These are phyloP conservation scores for Edaphochlamys debaryana DNA, from an alignment of 139 green algal genomes.

Conservation along the genomic window DNA sequence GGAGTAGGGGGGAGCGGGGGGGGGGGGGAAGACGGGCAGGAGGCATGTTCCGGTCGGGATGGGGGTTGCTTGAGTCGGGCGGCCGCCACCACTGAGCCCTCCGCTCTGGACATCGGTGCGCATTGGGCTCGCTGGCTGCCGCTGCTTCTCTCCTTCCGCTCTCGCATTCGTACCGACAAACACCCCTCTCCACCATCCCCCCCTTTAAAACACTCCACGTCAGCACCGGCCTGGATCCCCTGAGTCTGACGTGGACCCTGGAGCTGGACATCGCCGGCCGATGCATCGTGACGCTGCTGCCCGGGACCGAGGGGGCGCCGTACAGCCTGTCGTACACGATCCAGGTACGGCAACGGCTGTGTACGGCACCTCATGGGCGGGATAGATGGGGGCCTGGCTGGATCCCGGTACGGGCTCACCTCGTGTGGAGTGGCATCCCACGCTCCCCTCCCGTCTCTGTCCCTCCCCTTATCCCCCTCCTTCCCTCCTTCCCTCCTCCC, in stretches of 20 bases:
- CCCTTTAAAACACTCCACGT: not conserved
- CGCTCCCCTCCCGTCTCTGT: too few relatives aligned
- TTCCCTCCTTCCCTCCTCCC: not conserved
- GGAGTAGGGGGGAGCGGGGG: not conserved
- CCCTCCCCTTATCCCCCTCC: not conserved
- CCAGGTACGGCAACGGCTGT: not conserved
- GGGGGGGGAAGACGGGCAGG: too few relatives aligned
- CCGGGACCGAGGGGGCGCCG: not conserved
- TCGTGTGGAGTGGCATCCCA: not conserved
- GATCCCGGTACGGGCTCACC: not conserved
- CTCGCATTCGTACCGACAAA: not conserved
- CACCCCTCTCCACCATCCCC: not conserved
- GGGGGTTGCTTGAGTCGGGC: not conserved
- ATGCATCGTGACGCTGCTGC: conserved; percentile 1
- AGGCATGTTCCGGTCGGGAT: too few relatives aligned
- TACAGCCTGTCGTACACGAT: conserved; percentile 21
- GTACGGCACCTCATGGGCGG: not conserved
- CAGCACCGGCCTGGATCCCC: not conserved
- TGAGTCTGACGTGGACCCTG: conserved; percentile 16
- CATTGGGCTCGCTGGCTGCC: too few relatives aligned
- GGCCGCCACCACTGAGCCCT: not conserved
- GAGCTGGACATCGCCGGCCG: conserved; percentile 25
- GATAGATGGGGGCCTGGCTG: too few relatives aligned
- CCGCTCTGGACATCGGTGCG: not conserved
- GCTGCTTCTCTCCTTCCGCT: not conserved